phyloP scores from a whole-genome alignment of 257 asterid genomes.

The Rubia yunnanensis region DNA sequence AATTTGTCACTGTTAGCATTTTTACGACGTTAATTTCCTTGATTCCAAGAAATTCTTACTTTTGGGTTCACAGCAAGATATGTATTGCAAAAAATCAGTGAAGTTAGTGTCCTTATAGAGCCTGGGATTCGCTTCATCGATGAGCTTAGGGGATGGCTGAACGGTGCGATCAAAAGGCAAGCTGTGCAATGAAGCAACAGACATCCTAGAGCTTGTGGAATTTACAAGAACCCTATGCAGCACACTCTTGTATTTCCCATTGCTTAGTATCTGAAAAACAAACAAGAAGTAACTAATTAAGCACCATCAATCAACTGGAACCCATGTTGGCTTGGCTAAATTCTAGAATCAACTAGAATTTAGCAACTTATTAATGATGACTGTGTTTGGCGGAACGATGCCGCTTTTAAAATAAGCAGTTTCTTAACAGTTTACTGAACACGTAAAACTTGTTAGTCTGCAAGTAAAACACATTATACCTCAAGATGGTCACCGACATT shows the following conservation, averaged over 20 bases:
- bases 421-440: neutral
- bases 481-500: slow-evolving; percentile 39
- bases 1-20: neutral
- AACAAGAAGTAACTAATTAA: neutral
- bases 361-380: no score
- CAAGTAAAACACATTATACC: slow-evolving; percentile 6
- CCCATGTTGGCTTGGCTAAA: no score
- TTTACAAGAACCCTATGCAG: slow-evolving; percentile 32
- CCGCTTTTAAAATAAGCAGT: no score
- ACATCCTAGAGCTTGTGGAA: slow-evolving; percentile 22
- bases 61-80: slow-evolving; percentile 26
- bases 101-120: slow-evolving; percentile 30
- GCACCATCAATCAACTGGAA: no score
- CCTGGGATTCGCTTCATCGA: slow-evolving; percentile 22
- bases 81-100: slow-evolving; percentile 23
- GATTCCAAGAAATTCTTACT: slow-evolving; percentile 29
- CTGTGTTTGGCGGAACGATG: no score
- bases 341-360: no score
- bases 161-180: slow-evolving; percentile 15
- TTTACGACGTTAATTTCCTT: slow-evolving; percentile 11
- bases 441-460: neutral
- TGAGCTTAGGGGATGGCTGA: slow-evolving; percentile 21
- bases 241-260: slow-evolving; percentile 36
- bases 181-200: slow-evolving; percentile 34
- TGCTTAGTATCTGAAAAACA: slow-evolving; percentile 31